Conservation (phyloP, 1,284 basidiomycete species). For the Cutaneotrichosporon spelunceum region DNA sequence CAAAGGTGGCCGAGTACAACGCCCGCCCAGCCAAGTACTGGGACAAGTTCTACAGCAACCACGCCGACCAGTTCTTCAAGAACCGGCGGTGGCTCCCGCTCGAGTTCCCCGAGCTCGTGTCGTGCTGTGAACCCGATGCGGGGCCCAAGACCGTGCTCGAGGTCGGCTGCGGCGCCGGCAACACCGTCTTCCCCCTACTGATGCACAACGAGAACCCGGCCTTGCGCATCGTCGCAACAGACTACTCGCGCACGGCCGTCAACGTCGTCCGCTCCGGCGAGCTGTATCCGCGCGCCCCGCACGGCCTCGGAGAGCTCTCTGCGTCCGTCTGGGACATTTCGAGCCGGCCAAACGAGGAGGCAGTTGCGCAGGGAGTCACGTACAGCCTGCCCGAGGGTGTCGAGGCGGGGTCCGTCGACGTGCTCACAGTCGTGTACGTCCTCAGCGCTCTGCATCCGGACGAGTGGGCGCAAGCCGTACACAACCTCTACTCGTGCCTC, state of each 20-base stretch:
- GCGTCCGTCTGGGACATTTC: constrained; percentile 91
- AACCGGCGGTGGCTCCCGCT: constrained; percentile 90
- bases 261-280: constrained; percentile 79
- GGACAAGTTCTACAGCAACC: constrained; percentile 85
- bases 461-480: constrained; percentile 82
- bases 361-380: constrained; percentile 6
- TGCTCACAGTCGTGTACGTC: constrained; percentile 91
- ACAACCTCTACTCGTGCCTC: constrained; percentile 82
- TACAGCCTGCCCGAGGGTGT: constrained; percentile 63
- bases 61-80: constrained; percentile 75
- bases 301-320: constrained; percentile 62
- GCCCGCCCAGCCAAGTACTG: constrained; percentile 55
- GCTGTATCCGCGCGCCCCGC: constrained; percentile 65
- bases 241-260: constrained; percentile 86
- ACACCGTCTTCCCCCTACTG: constrained; percentile 87
- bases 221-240: constrained; percentile 73
- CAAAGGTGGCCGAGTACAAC: constrained; percentile 40
- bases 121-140: constrained; percentile 66
- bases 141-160: constrained; percentile 73
- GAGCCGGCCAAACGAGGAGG: constrained; percentile 47
- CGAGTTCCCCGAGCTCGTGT: constrained; percentile 82
- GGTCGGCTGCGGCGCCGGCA: constrained; percentile 89
- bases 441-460: constrained; percentile 88
- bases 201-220: constrained; percentile 76
- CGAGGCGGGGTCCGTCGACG: constrained; percentile 68